These are phyloP conservation scores for Melaleuca alternifolia DNA, from an alignment of 345 rosid species.

Conservation along the genomic window DNA sequence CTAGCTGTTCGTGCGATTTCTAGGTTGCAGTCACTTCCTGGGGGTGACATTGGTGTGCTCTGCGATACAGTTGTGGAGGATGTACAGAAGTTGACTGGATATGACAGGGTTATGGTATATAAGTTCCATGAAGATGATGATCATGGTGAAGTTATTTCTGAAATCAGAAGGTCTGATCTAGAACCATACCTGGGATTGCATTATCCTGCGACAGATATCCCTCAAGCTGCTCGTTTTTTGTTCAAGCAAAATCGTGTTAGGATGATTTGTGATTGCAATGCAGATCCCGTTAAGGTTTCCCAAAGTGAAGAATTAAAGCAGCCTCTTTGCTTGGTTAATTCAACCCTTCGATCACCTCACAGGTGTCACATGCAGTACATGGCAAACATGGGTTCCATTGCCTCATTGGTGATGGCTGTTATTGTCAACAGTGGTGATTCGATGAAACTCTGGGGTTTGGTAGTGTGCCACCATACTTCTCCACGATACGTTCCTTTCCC, in stretches of 20 bases:
- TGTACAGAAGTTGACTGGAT: slow-evolving; percentile 73
- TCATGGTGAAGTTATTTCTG: slow-evolving; percentile 84
- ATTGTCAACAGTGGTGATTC: slow-evolving; percentile 34
- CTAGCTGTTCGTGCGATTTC: slow-evolving; percentile 72
- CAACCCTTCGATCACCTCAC: slow-evolving; percentile 70
- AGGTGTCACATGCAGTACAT: slow-evolving; percentile 68
- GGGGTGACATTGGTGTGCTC: slow-evolving; percentile 65
- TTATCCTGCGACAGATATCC: slow-evolving; percentile 84
- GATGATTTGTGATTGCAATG: slow-evolving; percentile 71
- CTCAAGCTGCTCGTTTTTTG: slow-evolving; percentile 80
- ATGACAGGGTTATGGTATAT: slow-evolving; percentile 84
- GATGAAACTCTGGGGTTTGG: slow-evolving; percentile 78
- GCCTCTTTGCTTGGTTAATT: slow-evolving; percentile 71
- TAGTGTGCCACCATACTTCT: slow-evolving; percentile 75
- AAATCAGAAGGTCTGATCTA: slow-evolving; percentile 71
- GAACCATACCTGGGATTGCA: slow-evolving; percentile 87
- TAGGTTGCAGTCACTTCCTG: slow-evolving; percentile 76
- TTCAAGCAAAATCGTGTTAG: slow-evolving; percentile 76
- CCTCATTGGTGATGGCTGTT: slow-evolving; percentile 68
- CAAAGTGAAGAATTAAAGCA: slow-evolving; percentile 56
- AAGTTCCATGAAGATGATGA: slow-evolving; percentile 85
- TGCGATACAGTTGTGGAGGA: slow-evolving; percentile 89
- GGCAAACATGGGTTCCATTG: slow-evolving; percentile 73
- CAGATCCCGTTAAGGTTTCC: slow-evolving; percentile 42
- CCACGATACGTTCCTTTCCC: slow-evolving; percentile 68